Base-by-base conservation (phyloP, 2,329 filamentous ascomycete genomes). In the Sporothrix mexicana region DNA sequence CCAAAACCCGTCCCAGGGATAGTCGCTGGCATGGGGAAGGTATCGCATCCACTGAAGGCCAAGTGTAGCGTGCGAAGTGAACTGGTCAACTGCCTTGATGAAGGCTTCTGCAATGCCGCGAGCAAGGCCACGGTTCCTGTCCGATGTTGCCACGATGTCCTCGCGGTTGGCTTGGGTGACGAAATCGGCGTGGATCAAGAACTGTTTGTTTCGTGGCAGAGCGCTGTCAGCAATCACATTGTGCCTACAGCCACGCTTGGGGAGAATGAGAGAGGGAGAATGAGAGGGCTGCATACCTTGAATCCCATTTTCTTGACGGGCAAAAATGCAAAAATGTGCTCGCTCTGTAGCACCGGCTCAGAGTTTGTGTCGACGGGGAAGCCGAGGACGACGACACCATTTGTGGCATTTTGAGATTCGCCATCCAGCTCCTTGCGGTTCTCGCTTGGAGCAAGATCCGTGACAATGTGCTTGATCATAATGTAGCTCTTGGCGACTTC, bases 151-250 rank as follows among this genome's bases (percentile, higher is more conserved):
- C 0, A 81, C 76, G 5, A 86, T 79, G 67, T 84, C 82, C 74
- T 87, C 78, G 0, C 85, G 79, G 74, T 79, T 85, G 3, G 83
- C 84, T n/a, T 82, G 76, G 0, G 83, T 86, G 53, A 84, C 83
- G 71, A 87, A 87, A 74, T 87, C 85, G 6, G 83, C 80, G 10
- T 87, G 85, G 12, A 88, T 84, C 1, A 87, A 76, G 61, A 87
- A n/a, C n/a, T n/a, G n/a, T n/a, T n/a, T n/a, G n/a, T n/a, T n/a
- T n/a, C n/a, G n/a, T n/a, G n/a, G n/a, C n/a, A n/a, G n/a, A n/a
- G n/a, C n/a, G n/a, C n/a, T n/a, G n/a, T n/a, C n/a, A n/a, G n/a
- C n/a, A n/a, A n/a, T n/a, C n/a, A n/a, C n/a, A n/a, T n/a, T n/a
- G n/a, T n/a, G n/a, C n/a, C n/a, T n/a, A n/a, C n/a, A n/a, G n/a